These are phyloP conservation scores for Cercophora newfieldiana DNA, from an alignment of 495 filamentous ascomycete genomes.

Conservation along the genomic window DNA sequence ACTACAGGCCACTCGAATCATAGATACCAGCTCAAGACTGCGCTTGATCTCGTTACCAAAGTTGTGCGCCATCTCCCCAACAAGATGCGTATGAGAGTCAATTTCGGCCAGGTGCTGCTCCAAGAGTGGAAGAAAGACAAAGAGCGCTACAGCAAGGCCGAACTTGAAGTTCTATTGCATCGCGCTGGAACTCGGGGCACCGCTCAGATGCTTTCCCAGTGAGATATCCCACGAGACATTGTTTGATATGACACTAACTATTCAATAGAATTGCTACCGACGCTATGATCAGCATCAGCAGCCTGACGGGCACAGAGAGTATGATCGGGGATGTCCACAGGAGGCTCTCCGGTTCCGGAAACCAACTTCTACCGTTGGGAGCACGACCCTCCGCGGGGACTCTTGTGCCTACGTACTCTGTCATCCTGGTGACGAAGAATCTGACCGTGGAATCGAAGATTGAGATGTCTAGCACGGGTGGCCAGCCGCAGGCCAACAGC, in stretches of 20 bases:
- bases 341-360: background rate
- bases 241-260: background rate
- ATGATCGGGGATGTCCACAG: background rate
- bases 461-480: background rate
- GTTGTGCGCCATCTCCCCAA: conserved; percentile 21
- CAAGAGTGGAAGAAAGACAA: conserved; percentile 43
- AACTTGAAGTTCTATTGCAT: conserved; percentile 52
- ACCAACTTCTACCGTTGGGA: background rate
- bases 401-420: background rate
- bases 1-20: background rate
- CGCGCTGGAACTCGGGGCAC: conserved; percentile 31
- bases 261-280: background rate
- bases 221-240: conserved; percentile 1
- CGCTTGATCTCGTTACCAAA: background rate
- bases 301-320: too few relatives aligned
- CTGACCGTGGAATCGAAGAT: conserved; percentile 21
- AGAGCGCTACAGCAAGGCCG: conserved; percentile 41
- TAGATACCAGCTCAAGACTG: conserved; percentile 2
- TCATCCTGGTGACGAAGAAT: conserved; percentile 25
- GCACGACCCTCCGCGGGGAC: background rate
- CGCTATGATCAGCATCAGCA: too few relatives aligned
- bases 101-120: conserved; percentile 57
- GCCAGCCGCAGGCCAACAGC: background rate
- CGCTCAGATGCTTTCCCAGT: conserved; percentile 39
- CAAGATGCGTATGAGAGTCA: conserved; percentile 50